Evolutionary conservation across 306 rosid species (phyloP).

Genomic region (Gillenia trifoliata): DNA sequence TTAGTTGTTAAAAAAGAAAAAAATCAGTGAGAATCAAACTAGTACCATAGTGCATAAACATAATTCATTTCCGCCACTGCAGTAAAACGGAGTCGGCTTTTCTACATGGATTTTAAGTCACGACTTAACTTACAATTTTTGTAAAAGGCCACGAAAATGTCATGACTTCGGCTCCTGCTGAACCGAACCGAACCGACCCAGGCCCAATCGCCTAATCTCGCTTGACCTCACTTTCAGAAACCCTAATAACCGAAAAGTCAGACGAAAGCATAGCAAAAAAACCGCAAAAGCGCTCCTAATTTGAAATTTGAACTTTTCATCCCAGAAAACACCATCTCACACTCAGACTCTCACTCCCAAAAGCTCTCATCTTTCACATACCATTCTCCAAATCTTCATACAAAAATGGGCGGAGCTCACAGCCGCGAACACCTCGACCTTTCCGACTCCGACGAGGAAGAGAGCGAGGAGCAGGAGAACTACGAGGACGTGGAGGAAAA

Average conservation of each 20-base stretch:
- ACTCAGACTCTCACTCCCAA: not conserved
- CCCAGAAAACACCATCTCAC: not conserved
- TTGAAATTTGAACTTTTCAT: constrained; percentile 42
- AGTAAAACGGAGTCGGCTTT: too few species aligned
- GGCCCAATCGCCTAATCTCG: not conserved
- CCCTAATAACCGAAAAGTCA: not conserved
- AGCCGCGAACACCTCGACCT: constrained; percentile 65
- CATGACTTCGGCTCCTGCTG: too few species aligned
- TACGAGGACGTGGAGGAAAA: constrained; percentile 55
- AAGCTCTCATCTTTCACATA: not conserved
- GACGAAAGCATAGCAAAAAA: not conserved
- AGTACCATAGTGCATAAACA: too few species aligned
- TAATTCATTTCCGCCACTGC: too few species aligned
- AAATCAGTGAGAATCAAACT: too few species aligned
- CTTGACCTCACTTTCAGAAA: not conserved
- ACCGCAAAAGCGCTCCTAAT: constrained; percentile 29
- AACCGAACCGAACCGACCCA: not conserved
- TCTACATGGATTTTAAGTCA: too few species aligned
- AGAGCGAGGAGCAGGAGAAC: constrained; percentile 29
- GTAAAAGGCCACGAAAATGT: not conserved
- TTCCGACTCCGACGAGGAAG: constrained; percentile 46
- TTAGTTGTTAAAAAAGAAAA: too few species aligned
- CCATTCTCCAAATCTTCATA: not conserved
- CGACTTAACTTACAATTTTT: too few species aligned
- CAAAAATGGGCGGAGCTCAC: constrained; percentile 61